phyloP scores from a whole-genome alignment of 2,329 filamentous ascomycete species.

The Fonsecaea nubica region DNA sequence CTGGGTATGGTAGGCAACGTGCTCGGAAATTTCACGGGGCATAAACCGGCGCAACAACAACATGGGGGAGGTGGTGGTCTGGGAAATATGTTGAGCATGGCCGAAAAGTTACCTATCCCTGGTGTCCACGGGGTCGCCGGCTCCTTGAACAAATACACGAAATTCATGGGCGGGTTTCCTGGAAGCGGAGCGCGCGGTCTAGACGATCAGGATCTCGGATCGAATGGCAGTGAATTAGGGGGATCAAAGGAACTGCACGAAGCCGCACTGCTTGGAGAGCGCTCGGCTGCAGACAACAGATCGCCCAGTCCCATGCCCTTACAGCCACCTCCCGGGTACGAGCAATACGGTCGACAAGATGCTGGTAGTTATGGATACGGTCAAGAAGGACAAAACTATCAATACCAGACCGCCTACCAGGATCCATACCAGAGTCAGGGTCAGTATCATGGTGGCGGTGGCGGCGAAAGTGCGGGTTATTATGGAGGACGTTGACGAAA shows the following conservation, averaged over 20 bases:
- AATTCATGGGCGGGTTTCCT: constrained; percentile 33
- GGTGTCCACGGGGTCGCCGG: constrained; percentile 33
- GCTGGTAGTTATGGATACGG: constrained; percentile 21
- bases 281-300: constrained; percentile 12
- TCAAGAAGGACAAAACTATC: constrained; percentile 25
- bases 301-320: constrained; percentile 35
- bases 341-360: constrained; percentile 29
- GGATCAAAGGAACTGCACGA: constrained; percentile 32
- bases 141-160: constrained; percentile 38
- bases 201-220: constrained; percentile 23
- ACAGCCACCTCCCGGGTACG: constrained; percentile 33
- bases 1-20: constrained; percentile 34
- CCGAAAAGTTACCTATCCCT: constrained; percentile 38
- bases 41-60: constrained; percentile 24
- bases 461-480: constrained; percentile 25
- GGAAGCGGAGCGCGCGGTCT: constrained; percentile 34
- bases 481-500: constrained; percentile 33
- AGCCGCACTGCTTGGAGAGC: constrained; percentile 26
- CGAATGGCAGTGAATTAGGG: constrained; percentile 27
- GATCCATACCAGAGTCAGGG: constrained; percentile 29
- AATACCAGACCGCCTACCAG: constrained; percentile 30
- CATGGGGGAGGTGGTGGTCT: constrained; percentile 28
- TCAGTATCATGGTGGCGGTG: constrained; percentile 26
- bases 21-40: constrained; percentile 30
- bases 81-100: constrained; percentile 36